phyloP scores from a whole-genome alignment of 345 rosid species.

The Gossypium herbaceum region DNA sequence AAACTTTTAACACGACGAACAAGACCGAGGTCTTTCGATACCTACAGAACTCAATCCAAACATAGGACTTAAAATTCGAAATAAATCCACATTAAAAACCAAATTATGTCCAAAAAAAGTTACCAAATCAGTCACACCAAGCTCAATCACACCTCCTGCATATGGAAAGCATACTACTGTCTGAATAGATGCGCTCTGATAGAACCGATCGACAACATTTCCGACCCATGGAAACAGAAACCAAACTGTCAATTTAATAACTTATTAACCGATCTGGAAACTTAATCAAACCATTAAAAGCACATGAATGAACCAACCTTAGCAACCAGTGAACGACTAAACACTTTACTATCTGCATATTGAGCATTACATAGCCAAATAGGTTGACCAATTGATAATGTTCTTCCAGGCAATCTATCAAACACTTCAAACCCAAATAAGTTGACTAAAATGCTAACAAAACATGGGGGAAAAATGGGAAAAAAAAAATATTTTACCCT shows the following conservation, averaged over 20 bases:
- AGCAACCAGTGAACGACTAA: conserved; percentile 88
- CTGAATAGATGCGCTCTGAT: conserved; percentile 85
- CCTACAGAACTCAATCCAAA: conserved; percentile 34
- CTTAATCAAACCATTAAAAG: neutral
- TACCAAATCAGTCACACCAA: conserved; percentile 85
- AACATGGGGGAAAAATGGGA: neutral
- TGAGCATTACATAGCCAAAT: conserved; percentile 87
- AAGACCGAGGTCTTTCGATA: conserved; percentile 64
- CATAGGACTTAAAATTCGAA: conserved; percentile 5
- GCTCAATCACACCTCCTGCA: conserved; percentile 73
- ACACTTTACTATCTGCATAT: conserved; percentile 73
- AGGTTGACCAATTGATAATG: conserved; percentile 51
- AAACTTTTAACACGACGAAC: conserved; percentile 51
- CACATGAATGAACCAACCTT: conserved; percentile 45
- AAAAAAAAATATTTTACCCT: conserved; percentile 48
- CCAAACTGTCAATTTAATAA: neutral
- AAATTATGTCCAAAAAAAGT: conserved; percentile 9
- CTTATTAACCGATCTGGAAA: neutral
- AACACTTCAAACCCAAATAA: neutral
- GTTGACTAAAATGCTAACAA: neutral
- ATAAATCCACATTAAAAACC: neutral
- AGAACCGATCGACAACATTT: conserved; percentile 14
- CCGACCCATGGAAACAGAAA: conserved; percentile 15
- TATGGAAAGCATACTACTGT: conserved; percentile 85
- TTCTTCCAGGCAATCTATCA: conserved; percentile 77